These are phyloP conservation scores for Hibiscus syriacus DNA, from an alignment of 345 rosid species.

Conservation along the genomic window DNA sequence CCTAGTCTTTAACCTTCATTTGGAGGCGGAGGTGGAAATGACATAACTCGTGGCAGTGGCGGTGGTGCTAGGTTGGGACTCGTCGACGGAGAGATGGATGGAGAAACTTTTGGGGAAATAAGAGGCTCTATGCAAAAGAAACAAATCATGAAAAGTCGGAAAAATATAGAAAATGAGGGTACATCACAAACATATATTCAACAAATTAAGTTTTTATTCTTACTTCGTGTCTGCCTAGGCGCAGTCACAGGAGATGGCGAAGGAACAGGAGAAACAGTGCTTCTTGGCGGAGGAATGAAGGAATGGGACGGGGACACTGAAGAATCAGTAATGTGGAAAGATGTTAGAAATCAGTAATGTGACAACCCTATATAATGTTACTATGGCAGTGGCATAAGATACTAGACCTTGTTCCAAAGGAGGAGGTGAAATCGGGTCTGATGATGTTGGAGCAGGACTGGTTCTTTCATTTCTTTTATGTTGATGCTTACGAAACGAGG, in stretches of 20 bases:
- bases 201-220: slow-evolving; percentile 8
- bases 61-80: slow-evolving; percentile 46
- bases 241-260: slow-evolving; percentile 42
- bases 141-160: slow-evolving; percentile 21
- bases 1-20: slow-evolving; percentile 51
- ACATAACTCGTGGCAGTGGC: slow-evolving; percentile 44
- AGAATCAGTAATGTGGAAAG: slow-evolving; percentile 21
- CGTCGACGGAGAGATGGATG: slow-evolving; percentile 33
- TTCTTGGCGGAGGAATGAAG: slow-evolving; percentile 28
- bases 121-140: slow-evolving; percentile 37
- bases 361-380: neutral
- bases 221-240: slow-evolving; percentile 38
- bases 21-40: slow-evolving; percentile 95
- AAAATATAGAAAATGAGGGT: neutral
- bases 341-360: slow-evolving; percentile 12
- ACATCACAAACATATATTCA: neutral
- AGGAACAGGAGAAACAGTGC: slow-evolving; percentile 35
- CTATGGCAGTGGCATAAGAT: neutral
- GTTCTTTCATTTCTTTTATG: slow-evolving; percentile 25
- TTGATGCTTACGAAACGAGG: slow-evolving; percentile 32
- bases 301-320: slow-evolving; percentile 29
- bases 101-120: slow-evolving; percentile 35
- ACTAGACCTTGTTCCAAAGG: slow-evolving; percentile 36
- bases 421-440: slow-evolving; percentile 38
- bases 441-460: slow-evolving; percentile 35